Conservation (phyloP, 2,329 filamentous ascomycete species). For the Aspergillus brunneoviolaceus region DNA sequence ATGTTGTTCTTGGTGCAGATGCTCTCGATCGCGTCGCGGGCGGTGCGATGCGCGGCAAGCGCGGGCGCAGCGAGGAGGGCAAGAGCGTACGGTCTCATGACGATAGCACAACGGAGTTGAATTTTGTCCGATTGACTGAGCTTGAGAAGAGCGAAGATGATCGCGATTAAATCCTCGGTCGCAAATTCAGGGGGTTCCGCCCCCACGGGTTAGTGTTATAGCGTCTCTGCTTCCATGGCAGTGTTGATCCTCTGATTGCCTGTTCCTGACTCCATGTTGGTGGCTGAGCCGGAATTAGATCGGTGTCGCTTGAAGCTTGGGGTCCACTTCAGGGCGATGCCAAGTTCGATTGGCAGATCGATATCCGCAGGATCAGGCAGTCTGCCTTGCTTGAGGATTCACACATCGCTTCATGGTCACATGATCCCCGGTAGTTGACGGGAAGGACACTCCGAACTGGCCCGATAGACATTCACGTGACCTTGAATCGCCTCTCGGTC, state of each 20-base stretch:
- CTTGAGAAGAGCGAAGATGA: too few species aligned
- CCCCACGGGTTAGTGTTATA: not conserved
- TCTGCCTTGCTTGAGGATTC: too few species aligned
- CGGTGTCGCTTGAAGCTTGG: not conserved
- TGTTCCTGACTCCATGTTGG: not conserved
- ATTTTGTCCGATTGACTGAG: not conserved
- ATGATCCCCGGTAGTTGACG: too few species aligned
- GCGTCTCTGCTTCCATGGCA: not conserved
- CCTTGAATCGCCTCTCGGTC: too few species aligned
- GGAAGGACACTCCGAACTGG: too few species aligned
- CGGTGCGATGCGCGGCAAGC: not conserved
- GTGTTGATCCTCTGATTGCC: not conserved
- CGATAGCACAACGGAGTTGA: not conserved
- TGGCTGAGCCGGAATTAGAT: not conserved
- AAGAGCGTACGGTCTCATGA: not conserved
- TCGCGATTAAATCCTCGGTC: not conserved
- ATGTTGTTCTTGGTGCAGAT: slow-evolving; percentile 22
- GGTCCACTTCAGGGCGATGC: too few species aligned
- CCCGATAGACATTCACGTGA: too few species aligned
- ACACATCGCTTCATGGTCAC: too few species aligned
- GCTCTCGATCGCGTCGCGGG: slow-evolving; percentile 1
- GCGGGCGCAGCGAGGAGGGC: slow-evolving; percentile 3
- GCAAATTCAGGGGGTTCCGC: slow-evolving; percentile 1
- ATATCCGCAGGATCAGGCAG: too few species aligned
- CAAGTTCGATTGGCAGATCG: too few species aligned